Evolutionary conservation across 495 filamentous ascomycete genomes (phyloP).

Genomic region (Podospora comata): DNA sequence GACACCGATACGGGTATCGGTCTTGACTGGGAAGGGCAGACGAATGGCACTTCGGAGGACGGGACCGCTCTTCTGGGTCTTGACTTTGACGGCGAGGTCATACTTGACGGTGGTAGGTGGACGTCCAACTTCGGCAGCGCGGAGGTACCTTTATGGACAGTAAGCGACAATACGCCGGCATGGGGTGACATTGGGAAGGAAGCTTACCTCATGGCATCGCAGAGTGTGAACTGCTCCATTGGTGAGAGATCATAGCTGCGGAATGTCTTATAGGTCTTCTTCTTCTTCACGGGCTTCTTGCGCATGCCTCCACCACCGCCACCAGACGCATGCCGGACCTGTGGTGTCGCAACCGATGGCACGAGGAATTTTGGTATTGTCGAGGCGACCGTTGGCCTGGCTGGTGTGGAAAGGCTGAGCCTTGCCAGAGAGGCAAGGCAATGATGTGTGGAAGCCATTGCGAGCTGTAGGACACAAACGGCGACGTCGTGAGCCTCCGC

Average conservation of each 20-base stretch:
- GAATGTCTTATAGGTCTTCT: slow-evolving; percentile 63
- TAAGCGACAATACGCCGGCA: not conserved
- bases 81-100: slow-evolving; percentile 76
- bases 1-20: slow-evolving; percentile 79
- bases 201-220: slow-evolving; percentile 87
- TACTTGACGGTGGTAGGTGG: slow-evolving; percentile 74
- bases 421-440: slow-evolving; percentile 63
- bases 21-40: slow-evolving; percentile 84
- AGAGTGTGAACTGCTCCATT: slow-evolving; percentile 70
- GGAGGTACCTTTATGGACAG: slow-evolving; percentile 69
- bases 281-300: slow-evolving; percentile 49
- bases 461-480: slow-evolving; percentile 8
- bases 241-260: slow-evolving; percentile 56
- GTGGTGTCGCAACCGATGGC: slow-evolving; percentile 34
- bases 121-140: slow-evolving; percentile 85
- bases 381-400: slow-evolving; percentile 32
- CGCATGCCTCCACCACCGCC: slow-evolving; percentile 31
- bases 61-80: slow-evolving; percentile 75
- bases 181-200: slow-evolving; percentile 35
- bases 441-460: slow-evolving; percentile 44
- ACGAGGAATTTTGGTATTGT: slow-evolving; percentile 44
- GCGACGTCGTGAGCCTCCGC: slow-evolving; percentile 16
- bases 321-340: slow-evolving; percentile 40
- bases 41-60: slow-evolving; percentile 82
- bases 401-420: slow-evolving; percentile 43